These are phyloP conservation scores for Aspergillus intermedius DNA, from an alignment of 2,329 filamentous ascomycete genomes.

Conservation along the genomic window DNA sequence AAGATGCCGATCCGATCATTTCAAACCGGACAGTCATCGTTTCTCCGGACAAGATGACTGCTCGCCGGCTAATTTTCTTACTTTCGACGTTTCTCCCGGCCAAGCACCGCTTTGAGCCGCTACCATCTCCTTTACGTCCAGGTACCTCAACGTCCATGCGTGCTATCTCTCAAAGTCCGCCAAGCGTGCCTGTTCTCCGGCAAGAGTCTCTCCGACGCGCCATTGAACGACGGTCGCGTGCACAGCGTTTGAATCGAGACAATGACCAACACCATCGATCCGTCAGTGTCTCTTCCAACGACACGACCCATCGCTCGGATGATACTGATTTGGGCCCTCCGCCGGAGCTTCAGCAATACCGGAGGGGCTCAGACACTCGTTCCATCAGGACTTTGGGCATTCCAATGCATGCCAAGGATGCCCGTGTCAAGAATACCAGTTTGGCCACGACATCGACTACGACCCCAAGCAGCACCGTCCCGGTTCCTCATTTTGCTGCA, in stretches of 20 bases:
- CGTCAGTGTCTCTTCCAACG: slow-evolving; percentile 40
- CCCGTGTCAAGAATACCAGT: slow-evolving; percentile 40
- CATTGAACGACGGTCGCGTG: slow-evolving; percentile 46
- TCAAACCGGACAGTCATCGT: slow-evolving; percentile 52
- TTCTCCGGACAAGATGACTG: slow-evolving; percentile 54
- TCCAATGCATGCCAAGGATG: slow-evolving; percentile 42
- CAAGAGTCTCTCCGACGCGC: slow-evolving; percentile 50
- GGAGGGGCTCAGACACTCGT: slow-evolving; percentile 38
- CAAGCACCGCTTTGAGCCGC: slow-evolving; percentile 34
- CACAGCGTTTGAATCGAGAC: slow-evolving; percentile 38
- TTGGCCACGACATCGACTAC: slow-evolving; percentile 48
- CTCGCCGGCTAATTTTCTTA: slow-evolving; percentile 52
- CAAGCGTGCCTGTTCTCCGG: slow-evolving; percentile 43
- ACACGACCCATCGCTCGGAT: slow-evolving; percentile 33
- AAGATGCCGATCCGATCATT: slow-evolving; percentile 43
- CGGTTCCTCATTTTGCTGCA: slow-evolving; percentile 49
- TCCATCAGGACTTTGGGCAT: slow-evolving; percentile 39
- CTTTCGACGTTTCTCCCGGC: slow-evolving; percentile 53
- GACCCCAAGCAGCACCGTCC: slow-evolving; percentile 44
- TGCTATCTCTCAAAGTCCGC: slow-evolving; percentile 49
- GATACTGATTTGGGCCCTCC: slow-evolving; percentile 23
- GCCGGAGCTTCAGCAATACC: slow-evolving; percentile 19
- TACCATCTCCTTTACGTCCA: slow-evolving; percentile 34
- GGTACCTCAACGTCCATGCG: slow-evolving; percentile 42
- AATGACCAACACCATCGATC: slow-evolving; percentile 30